A percentile compares a stretch with the other conserved stretches of the same genome.
These are phyloP conservation scores for Solanum phureja DNA, from an alignment of 257 asterid genomes.

Conservation along the genomic window DNA sequence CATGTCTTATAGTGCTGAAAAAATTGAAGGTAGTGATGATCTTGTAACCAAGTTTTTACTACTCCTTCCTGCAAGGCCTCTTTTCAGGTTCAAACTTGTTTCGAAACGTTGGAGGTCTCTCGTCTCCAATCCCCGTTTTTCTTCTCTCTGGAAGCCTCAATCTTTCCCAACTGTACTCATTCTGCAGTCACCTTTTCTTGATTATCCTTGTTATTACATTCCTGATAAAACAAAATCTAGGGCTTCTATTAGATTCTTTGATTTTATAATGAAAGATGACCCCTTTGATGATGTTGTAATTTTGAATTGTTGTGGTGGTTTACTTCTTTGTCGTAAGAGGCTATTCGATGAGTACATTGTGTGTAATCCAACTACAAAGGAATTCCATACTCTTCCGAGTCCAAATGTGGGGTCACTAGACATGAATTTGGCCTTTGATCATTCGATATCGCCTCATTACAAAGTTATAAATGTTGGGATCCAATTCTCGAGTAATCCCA, in stretches of 20 bases:
- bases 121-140: background rate
- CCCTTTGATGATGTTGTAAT: background rate
- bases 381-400: background rate
- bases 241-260: background rate
- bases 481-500: background rate
- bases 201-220: background rate
- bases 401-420: background rate
- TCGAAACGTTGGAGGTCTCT: background rate
- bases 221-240: background rate
- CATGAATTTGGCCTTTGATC: background rate
- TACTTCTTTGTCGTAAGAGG: background rate
- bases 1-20: no score
- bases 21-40: background rate
- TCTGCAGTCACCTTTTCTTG: background rate
- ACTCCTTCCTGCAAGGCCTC: background rate
- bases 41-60: background rate
- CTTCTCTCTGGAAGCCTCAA: background rate
- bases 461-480: background rate
- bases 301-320: background rate
- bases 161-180: background rate
- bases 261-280: background rate
- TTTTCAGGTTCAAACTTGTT: background rate
- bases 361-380: background rate
- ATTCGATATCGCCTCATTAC: background rate
- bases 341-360: background rate